Percentiles rank a stretch among this genome's conserved stretches.
Conservation (phyloP, 371 early-diverging fungal species). For the Globomyces sp. region DNA sequence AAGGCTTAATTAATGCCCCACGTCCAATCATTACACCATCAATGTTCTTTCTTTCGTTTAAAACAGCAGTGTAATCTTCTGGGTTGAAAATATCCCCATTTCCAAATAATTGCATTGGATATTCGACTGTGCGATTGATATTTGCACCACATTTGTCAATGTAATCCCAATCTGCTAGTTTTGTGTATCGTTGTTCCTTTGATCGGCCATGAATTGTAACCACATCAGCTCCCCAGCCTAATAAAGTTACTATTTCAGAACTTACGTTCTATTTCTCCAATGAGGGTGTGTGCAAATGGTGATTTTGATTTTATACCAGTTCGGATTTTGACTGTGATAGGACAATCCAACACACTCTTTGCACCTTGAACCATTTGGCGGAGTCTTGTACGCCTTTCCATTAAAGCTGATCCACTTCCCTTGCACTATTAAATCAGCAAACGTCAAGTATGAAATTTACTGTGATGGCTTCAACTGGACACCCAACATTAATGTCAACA, state of each 20-base stretch:
- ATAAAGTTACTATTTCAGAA: slow-evolving; percentile 44
- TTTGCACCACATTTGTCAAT: slow-evolving; percentile 60
- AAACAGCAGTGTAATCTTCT: slow-evolving; percentile 75
- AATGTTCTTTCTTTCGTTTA: slow-evolving; percentile 42
- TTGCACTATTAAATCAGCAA: slow-evolving; percentile 45
- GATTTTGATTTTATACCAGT: slow-evolving; percentile 70
- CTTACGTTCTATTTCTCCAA: slow-evolving; percentile 31
- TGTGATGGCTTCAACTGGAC: slow-evolving; percentile 85
- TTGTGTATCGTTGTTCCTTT: slow-evolving; percentile 89
- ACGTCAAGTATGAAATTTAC: too few relatives aligned
- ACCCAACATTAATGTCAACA: slow-evolving; percentile 91
- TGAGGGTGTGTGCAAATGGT: slow-evolving; percentile 70
- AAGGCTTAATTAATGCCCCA: slow-evolving; percentile 93
- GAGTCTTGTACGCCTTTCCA: slow-evolving; percentile 67
- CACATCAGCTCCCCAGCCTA: slow-evolving; percentile 56
- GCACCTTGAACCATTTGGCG: slow-evolving; percentile 76
- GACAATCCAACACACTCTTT: slow-evolving; percentile 66
- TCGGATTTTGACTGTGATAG: slow-evolving; percentile 90
- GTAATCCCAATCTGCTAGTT: slow-evolving; percentile 90
- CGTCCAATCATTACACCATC: slow-evolving; percentile 93
- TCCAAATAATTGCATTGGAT: slow-evolving; percentile 51
- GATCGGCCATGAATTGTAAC: slow-evolving; percentile 87
- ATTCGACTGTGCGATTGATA: slow-evolving; percentile 16
- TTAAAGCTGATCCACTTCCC: slow-evolving; percentile 84
- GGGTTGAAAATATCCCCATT: slow-evolving; percentile 91